Evolutionary conservation across 768 basidiomycete species (phyloP).

Genomic region (Podaxis sp.): DNA sequence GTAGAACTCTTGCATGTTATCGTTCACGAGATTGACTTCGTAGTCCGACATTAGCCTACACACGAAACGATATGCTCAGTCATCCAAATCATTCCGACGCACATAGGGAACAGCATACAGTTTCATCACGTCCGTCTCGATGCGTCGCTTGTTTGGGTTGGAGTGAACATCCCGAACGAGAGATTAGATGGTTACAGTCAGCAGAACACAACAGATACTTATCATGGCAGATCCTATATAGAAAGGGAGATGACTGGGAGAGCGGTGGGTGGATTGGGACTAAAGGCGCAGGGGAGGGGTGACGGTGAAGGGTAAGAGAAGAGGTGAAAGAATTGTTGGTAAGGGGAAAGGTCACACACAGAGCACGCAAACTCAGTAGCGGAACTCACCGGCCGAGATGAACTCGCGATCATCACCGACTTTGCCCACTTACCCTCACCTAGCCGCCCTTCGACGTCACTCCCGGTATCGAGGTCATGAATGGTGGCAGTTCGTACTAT

Average conservation of each 20-base stretch:
- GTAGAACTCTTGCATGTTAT: slow-evolving; percentile 99
- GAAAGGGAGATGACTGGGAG: background rate
- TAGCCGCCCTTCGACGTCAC: background rate
- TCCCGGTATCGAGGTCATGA: background rate
- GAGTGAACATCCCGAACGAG: slow-evolving; percentile 48
- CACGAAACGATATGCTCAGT: slow-evolving; percentile 7
- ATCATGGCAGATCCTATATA: slow-evolving; percentile 16
- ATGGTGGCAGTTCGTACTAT: background rate
- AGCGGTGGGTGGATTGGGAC: background rate
- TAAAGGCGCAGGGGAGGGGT: background rate
- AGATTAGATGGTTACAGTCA: slow-evolving; percentile 14
- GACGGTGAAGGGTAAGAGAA: background rate
- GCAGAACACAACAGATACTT: slow-evolving; percentile 8
- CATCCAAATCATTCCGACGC: background rate
- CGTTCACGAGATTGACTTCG: slow-evolving; percentile 95
- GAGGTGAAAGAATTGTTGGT: background rate
- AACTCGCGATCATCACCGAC: slow-evolving; percentile 1
- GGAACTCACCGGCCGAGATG: slow-evolving; percentile 16
- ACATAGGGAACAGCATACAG: slow-evolving; percentile 56
- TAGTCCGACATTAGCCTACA: slow-evolving; percentile 96
- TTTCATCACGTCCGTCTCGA: slow-evolving; percentile 99
- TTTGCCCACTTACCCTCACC: background rate
- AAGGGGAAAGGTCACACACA: slow-evolving; percentile 13
- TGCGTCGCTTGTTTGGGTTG: slow-evolving; percentile 85
- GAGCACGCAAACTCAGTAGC: slow-evolving; percentile 4